A percentile compares a stretch with the other conserved stretches of the same genome.
These are phyloP conservation scores for Fusarium devonianum DNA, from an alignment of 2,329 filamentous ascomycete species.

Conservation along the genomic window DNA sequence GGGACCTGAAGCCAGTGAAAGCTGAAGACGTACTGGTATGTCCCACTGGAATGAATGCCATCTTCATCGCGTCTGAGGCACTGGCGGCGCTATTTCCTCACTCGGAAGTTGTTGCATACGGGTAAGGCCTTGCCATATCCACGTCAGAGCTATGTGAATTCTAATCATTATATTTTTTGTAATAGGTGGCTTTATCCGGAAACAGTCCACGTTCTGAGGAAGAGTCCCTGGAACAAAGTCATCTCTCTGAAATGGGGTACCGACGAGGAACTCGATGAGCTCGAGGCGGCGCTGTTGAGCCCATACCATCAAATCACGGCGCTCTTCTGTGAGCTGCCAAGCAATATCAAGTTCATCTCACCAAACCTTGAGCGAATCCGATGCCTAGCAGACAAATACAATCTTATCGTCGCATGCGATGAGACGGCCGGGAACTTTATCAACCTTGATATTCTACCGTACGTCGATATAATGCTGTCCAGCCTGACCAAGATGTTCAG, in stretches of 20 bases:
- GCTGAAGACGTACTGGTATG: background rate
- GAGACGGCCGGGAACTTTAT: background rate
- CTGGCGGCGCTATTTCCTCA: background rate
- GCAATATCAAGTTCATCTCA: background rate
- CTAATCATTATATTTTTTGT: background rate
- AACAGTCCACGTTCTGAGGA: background rate
- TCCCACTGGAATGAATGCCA: background rate
- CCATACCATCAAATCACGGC: background rate
- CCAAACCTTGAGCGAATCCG: background rate
- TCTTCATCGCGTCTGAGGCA: background rate
- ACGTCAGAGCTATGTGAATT: background rate
- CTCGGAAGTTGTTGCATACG: background rate
- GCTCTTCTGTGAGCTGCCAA: background rate
- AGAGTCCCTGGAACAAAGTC: background rate
- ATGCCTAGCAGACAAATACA: background rate
- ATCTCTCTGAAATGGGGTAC: background rate
- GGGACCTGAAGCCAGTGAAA: background rate
- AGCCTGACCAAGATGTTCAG: constrained; percentile 2
- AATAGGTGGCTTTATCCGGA: background rate
- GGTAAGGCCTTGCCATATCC: background rate
- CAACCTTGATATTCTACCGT: background rate
- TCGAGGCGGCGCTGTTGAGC: background rate
- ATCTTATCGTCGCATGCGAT: background rate
- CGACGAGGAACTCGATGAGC: background rate
- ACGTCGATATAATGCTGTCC: background rate